Base-by-base conservation (phyloP, 805 yeast genomes). In the Kodamaea hsintzibuensis region DNA sequence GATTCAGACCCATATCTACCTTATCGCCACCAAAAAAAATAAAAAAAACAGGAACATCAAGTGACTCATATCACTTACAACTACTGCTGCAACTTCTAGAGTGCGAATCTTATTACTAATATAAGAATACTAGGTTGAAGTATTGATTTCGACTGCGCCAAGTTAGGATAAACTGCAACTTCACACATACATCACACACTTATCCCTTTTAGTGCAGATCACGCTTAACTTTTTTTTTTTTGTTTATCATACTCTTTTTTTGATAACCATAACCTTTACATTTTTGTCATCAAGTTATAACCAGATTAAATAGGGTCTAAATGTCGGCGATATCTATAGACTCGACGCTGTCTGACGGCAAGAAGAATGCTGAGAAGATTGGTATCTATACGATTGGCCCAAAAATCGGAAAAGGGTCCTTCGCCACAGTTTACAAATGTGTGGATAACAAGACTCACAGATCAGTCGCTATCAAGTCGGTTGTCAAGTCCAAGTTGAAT, bases 351-450 rank as follows among this genome's bases (percentile, higher is more conserved):
- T 18, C 46, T 22, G 54, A 51, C 18, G 30, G 14, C 30, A 51
- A 25, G 50, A 51, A 38, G 33, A 42, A 45, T 19, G 45, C 50
- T 18, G 57, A 56, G 39, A 55, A 49, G 35, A 66, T 82, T 10
- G 86, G 85, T 5, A 68, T 71, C 49, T 86, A 83, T 63, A 70
- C 77, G 18, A 76, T 86, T n/a, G 91, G 90, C 19, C 82, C 86
- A 16, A 96, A 91, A 68, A 93, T 95, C 51, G 99, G 99, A 19
- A 85, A 89, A 62, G 99, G 99, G 35, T 89, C 96, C 7, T 95
- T 95, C 75, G 99, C 99, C 62, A 88, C 86, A 57, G 99, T 95
- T 22, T 93, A 89, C 76, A 91, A 90, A 71, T 97, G 97, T 50
- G 77, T 80, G 54, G 78, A 86, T 62, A 69, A 74, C 45, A 62